Evolutionary conservation across 805 yeast genomes (phyloP).

Genomic region (Wickerhamomyces rabaulensis): DNA sequence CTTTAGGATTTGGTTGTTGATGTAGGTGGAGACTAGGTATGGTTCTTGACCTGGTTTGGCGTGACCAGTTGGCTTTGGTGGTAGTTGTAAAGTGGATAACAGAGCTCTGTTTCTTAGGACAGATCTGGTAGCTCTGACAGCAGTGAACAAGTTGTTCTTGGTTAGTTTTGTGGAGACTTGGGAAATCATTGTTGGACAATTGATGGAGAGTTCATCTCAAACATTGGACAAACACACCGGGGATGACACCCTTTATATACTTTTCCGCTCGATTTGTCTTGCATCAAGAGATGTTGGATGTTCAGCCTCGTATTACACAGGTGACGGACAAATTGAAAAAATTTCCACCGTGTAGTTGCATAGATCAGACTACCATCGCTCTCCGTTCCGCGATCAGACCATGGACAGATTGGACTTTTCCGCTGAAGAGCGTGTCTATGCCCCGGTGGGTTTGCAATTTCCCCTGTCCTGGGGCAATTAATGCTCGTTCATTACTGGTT

Average conservation of each 20-base stretch:
- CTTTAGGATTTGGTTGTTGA: conserved; percentile 41
- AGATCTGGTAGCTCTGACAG: background rate
- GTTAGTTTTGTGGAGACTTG: background rate
- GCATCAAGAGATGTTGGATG: background rate
- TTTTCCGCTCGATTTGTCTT: background rate
- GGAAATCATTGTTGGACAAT: background rate
- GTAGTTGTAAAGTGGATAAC: conserved; percentile 19
- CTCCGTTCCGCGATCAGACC: background rate
- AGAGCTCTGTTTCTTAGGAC: conserved; percentile 10
- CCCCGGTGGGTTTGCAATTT: background rate
- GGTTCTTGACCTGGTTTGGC: conserved; percentile 34
- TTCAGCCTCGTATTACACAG: background rate
- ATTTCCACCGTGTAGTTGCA: background rate
- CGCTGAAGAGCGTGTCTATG: no score
- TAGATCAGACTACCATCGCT: background rate
- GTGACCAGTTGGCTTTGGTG: conserved; percentile 38
- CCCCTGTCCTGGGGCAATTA: background rate
- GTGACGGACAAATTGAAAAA: background rate
- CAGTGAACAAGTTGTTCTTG: background rate
- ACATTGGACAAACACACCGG: background rate
- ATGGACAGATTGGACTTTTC: background rate
- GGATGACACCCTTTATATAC: background rate
- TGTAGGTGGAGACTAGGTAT: conserved; percentile 45
- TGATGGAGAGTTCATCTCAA: no score
- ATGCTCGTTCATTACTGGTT: no score